Evolutionary conservation across 1,284 basidiomycete species (phyloP).

Genomic region (Pisolithus thermaeus): DNA sequence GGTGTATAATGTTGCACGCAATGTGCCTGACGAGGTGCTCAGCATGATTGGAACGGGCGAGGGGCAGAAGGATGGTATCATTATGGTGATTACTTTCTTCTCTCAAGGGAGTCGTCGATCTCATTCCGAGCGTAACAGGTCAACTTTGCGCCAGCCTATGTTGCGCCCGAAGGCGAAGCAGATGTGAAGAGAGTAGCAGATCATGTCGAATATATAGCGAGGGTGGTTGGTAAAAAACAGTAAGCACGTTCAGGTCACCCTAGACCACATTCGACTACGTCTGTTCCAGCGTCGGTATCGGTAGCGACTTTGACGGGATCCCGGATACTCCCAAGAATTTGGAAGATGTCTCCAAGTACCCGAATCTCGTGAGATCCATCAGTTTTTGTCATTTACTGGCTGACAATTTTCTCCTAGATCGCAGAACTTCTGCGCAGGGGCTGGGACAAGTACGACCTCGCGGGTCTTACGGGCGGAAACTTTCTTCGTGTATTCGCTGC

Average conservation of each 20-base stretch:
- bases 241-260: conserved; percentile 31
- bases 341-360: conserved; percentile 72
- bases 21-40: conserved; percentile 79
- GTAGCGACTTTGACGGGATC: conserved; percentile 80
- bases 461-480: conserved; percentile 79
- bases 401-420: conserved; percentile 44
- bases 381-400: background rate
- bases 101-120: background rate
- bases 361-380: conserved; percentile 45
- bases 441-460: conserved; percentile 76
- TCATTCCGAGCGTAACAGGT: conserved; percentile 38
- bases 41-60: conserved; percentile 55
- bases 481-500: conserved; percentile 72
- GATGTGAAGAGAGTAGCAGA: conserved; percentile 67
- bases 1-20: conserved; percentile 65
- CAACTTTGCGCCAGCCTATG: conserved; percentile 68
- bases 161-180: conserved; percentile 59
- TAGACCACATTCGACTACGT: background rate
- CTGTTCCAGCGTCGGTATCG: conserved; percentile 4
- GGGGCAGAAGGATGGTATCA: conserved; percentile 71
- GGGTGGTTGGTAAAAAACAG: conserved; percentile 72
- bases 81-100: conserved; percentile 59
- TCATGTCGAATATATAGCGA: conserved; percentile 83
- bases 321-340: conserved; percentile 47
- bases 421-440: conserved; percentile 78